Evolutionary conservation across 164 flowering plant species (phyloP), one percentile per base, ranked within the genome.

Genomic region (Stephania japonica): DNA sequence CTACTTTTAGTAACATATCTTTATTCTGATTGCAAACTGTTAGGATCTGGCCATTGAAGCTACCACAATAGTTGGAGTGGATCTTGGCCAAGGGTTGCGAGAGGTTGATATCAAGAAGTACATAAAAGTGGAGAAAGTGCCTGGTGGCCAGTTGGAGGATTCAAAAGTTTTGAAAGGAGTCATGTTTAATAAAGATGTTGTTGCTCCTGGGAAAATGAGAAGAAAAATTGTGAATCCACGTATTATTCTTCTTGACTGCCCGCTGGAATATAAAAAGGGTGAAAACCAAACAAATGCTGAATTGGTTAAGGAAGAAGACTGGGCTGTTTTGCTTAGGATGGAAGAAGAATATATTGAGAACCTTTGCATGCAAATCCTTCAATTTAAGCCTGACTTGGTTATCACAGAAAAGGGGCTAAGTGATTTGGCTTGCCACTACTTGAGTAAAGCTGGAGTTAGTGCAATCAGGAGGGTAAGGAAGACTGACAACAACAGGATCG

Each of bases 261-360:
- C 97, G 27, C 91, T 95, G 64, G 99, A 95, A 79, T 95, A 95
- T 79, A 95, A 95, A 78, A 95, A 95, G 77, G 98, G 98, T 0
- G 99, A 95, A 82, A 95, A 93, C 77, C 99, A 95, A 72, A 95
- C 99, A 70, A 95, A 95, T 83, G 97, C 99, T 11, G 99, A 95
- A 79, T 77, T 95, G 85, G 77, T 91, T 44, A 88, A 82, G 72
- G 99, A 92, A 81, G 99, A 93, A 77, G 99, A 95, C 73, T 76
- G 81, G 99, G 88, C 75, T 9, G 87, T 89, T 49, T 74, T 95
- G 49, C 79, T 95, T 63, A 93, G 87, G 79, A 81, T 93, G 96
- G 98, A 95, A 72, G 98, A 95, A 79, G 99, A 95, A 76, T 95
- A 88, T 77, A 93, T 93, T 71, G 87, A 93, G 80, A 82, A 72